Evolutionary conservation across 495 filamentous ascomycete genomes (phyloP).

Genomic region (Penicillium bialowiezense): DNA sequence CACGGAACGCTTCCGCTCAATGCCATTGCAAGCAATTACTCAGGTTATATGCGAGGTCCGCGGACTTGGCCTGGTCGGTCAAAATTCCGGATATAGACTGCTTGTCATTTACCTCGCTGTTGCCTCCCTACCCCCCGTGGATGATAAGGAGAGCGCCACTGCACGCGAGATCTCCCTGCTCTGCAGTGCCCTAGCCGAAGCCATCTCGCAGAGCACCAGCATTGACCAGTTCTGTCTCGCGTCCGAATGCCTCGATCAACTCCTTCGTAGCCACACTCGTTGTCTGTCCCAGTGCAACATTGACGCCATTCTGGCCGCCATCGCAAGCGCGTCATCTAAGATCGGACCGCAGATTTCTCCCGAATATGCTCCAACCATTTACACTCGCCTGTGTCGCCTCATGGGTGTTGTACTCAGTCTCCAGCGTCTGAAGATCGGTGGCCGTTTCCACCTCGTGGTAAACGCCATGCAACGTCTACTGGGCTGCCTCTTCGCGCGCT

Average conservation of each 20-base stretch:
- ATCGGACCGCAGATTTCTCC: conserved; percentile 34
- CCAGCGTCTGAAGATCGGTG: conserved; percentile 63
- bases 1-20: conserved; percentile 34
- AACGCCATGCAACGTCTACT: conserved; percentile 62
- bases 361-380: conserved; percentile 51
- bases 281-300: conserved; percentile 68
- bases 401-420: conserved; percentile 53
- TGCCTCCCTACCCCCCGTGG: conserved; percentile 27
- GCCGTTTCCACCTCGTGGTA: conserved; percentile 69
- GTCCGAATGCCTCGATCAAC: conserved; percentile 50
- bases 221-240: conserved; percentile 57
- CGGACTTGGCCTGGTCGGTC: conserved; percentile 29
- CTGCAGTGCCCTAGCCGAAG: conserved; percentile 30
- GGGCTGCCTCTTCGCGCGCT: conserved; percentile 57
- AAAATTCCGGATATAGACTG: conserved; percentile 31
- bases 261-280: conserved; percentile 53
- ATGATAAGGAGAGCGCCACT: conserved; percentile 38
- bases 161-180: conserved; percentile 37
- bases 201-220: conserved; percentile 32
- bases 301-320: conserved; percentile 57
- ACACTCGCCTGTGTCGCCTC: conserved; percentile 58
- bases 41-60: conserved; percentile 35
- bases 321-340: conserved; percentile 51
- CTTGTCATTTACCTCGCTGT: conserved; percentile 40
- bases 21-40: conserved; percentile 27